Evolutionary conservation across 2,329 filamentous ascomycete genomes (phyloP).

Genomic region (Chrysoporthe cubensis): DNA sequence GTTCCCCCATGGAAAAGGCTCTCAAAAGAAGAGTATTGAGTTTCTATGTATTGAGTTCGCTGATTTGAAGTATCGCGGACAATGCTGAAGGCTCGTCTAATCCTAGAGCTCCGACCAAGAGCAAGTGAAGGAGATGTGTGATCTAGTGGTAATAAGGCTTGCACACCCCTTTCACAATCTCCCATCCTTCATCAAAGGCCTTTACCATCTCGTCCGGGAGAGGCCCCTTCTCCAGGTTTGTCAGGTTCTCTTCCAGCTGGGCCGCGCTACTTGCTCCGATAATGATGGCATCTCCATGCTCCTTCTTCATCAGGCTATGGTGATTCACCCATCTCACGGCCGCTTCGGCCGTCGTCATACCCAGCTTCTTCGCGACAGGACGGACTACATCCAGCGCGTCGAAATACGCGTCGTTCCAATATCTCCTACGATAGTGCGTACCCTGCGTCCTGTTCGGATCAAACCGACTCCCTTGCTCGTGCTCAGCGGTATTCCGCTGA

Average conservation of each 20-base stretch:
- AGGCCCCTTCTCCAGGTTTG: constrained; percentile 58
- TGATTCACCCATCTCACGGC: constrained; percentile 68
- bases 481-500: constrained; percentile 34
- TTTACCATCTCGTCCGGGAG: constrained; percentile 71
- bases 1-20: too few relatives aligned
- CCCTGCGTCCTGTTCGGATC: constrained; percentile 46
- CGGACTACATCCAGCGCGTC: constrained; percentile 65
- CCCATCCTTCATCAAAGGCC: constrained; percentile 76
- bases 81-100: too few relatives aligned
- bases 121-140: background rate
- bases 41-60: background rate
- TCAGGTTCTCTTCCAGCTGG: constrained; percentile 52
- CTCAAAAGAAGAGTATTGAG: background rate
- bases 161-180: constrained; percentile 55
- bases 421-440: constrained; percentile 56
- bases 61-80: too few relatives aligned
- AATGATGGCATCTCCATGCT: constrained; percentile 49
- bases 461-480: constrained; percentile 42
- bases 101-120: background rate
- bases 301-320: constrained; percentile 57
- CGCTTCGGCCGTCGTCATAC: constrained; percentile 64
- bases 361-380: constrained; percentile 62
- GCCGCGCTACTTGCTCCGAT: constrained; percentile 51
- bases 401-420: constrained; percentile 61
- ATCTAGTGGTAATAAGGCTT: constrained; percentile 27